Percentiles rank a stretch among this genome's conserved stretches.
These are phyloP conservation scores for Capsicum baccatum DNA, from an alignment of 257 asterid species.

Conservation along the genomic window DNA sequence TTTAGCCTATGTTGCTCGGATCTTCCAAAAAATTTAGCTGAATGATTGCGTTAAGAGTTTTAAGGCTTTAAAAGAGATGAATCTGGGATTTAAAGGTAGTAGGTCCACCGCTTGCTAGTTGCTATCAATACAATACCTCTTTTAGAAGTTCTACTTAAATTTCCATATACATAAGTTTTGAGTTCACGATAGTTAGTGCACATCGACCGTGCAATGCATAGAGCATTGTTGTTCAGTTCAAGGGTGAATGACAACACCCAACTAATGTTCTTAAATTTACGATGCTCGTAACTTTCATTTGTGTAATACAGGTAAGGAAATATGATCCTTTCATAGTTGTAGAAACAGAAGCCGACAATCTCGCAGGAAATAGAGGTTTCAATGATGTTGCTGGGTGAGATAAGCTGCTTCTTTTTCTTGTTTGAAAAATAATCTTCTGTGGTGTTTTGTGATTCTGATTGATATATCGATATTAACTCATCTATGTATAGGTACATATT, in stretches of 20 bases:
- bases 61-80: background rate
- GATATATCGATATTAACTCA: background rate
- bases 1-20: background rate
- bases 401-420: background rate
- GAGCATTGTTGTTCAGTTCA: background rate
- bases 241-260: background rate
- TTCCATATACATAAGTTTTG: too few relatives aligned
- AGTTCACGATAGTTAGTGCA: background rate
- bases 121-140: too few relatives aligned
- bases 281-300: background rate
- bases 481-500: conserved; percentile 65
- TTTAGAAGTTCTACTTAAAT: background rate
- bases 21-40: background rate
- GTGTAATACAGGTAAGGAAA: conserved; percentile 62
- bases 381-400: conserved; percentile 87
- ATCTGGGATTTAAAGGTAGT: background rate
- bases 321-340: conserved; percentile 73
- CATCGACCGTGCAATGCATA: background rate
- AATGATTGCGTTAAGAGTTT: background rate
- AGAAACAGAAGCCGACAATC: conserved; percentile 70
- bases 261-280: background rate
- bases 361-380: conserved; percentile 79
- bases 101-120: background rate
- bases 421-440: background rate
- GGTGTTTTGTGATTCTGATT: conserved; percentile 21